Evolutionary conservation across 305 asterid genomes (phyloP), one percentile per base, ranked within the genome.

Genomic region (Rubia peregrina): DNA sequence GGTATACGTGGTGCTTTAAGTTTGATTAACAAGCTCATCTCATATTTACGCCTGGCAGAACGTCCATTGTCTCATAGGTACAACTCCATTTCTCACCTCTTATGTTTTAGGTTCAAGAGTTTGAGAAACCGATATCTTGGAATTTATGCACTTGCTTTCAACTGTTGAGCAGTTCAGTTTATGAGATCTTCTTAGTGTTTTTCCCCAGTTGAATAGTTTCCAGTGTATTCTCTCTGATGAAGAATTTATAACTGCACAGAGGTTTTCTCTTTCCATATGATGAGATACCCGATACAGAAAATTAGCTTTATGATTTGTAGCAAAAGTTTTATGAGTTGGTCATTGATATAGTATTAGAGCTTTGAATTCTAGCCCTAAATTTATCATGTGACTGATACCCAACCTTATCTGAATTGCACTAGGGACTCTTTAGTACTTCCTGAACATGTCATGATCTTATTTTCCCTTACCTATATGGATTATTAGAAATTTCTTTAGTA

Each of bases 1-100:
- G 99, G 99, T 70, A 59, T 94, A 71, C 97, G 97, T 74, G 99
- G 99, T 76, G 99, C 99, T 71, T 81, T 94, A 87, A 94, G 94
- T 87, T 84, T 94, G 75, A 77, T 89, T 61, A 87, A 90, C 80
- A 94, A 85, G 81, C 98, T 94, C 80, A 85, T 94, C 82, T 83
- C 90, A 56, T 88, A 89, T 83, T 84, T 91, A 72, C 96, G 66
- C 77, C 40, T 94, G 79, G 86, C 96, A 67, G 99, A 94, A 57
- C 96, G 96, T 30, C 97, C 98, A 61, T 67, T 94, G 78, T 70
- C 77, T 71, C 96, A 86, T 76, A 89, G 99, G 99, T 91, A 76
- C 83, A 76, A 33, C 75, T 42, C 19, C 55, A 48, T 71, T 49
- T 56, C 59, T 63, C 53, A n/a, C 19, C 42, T 21, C 41, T 10